phyloP scores from a whole-genome alignment of 108 stramenopile species.

The Conticribra guillardii region DNA sequence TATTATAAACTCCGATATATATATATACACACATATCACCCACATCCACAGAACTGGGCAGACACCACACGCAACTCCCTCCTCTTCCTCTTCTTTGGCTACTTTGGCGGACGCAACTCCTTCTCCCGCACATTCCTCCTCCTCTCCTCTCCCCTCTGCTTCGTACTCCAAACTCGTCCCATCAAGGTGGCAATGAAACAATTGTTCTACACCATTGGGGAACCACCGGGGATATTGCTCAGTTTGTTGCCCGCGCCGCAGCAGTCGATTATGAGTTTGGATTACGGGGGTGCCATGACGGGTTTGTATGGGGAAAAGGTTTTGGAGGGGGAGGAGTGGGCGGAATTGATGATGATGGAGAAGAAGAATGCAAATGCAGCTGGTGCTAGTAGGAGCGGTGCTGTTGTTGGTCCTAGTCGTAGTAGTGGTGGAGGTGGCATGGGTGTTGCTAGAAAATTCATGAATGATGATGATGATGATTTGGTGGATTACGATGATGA shows the following conservation, averaged over 20 bases:
- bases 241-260: conserved; percentile 85
- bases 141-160: conserved; percentile 73
- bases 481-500: too few species aligned
- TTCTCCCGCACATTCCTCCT: conserved; percentile 64
- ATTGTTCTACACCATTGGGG: conserved; percentile 74
- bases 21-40: not conserved
- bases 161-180: conserved; percentile 79
- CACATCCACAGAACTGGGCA: conserved; percentile 61
- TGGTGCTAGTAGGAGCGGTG: conserved; percentile 4
- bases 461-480: too few species aligned
- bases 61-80: conserved; percentile 78
- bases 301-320: conserved; percentile 54
- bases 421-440: too few species aligned
- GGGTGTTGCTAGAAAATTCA: too few species aligned
- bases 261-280: conserved; percentile 79
- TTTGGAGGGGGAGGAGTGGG: conserved; percentile 32
- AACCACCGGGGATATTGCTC: conserved; percentile 76
- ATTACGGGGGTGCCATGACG: conserved; percentile 44
- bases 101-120: conserved; percentile 79
- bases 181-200: conserved; percentile 78
- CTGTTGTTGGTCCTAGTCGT: too few species aligned
- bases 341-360: conserved; percentile 18
- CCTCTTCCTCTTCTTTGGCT: conserved; percentile 85
- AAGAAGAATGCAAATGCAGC: conserved; percentile 1
- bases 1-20: not conserved